Evolutionary conservation across 768 basidiomycete species (phyloP), one percentile per base, ranked within the genome.

Genomic region (Ramaria rubella): DNA sequence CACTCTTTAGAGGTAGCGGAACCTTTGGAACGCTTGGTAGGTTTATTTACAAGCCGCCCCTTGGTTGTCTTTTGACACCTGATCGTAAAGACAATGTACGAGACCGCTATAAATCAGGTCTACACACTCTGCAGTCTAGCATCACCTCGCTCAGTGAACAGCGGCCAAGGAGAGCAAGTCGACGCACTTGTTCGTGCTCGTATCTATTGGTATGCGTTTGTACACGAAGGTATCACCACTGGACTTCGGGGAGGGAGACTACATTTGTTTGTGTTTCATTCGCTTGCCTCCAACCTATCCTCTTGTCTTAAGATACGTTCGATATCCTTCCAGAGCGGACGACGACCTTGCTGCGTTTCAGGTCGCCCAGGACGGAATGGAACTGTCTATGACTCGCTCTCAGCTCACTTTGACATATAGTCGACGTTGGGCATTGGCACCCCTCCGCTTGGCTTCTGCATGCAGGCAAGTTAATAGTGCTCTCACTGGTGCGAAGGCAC

Each of bases 201-300:
- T 29, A 77, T 94, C 30, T 94, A 91, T 67, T 95, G 91, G 89
- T 95, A 93, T 63, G 83, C 87, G 6, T 82, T 92, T 60, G 81
- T 87, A 24, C 85, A 90, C 58, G 94, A 95, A 70, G 89, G 90
- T 27, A 78, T 94, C 21, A 82, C 83, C 1, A 87, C 82, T 8
- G 94, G 86, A 21, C 76, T 94, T 57, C 79, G 84, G 49, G 94
- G 94, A n/a, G 86, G 90, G 2, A 85, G 90, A 36, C 76, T 95
- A 46, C 74, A 86, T 45, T 70, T 95, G 90, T 91, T 72, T 63
- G 89, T 61, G 9, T 21, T 40, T 31, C 11, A 6, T 55, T 38
- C 27, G 15, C 36, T 19, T 29, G 7, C 59, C 48, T 7, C 31
- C 43, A 19, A 48, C 52, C 62, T 26, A 38, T 24, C 26, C 6